Conservation (phyloP, 352 stramenopile genomes). For the Plasmopara viticola region DNA sequence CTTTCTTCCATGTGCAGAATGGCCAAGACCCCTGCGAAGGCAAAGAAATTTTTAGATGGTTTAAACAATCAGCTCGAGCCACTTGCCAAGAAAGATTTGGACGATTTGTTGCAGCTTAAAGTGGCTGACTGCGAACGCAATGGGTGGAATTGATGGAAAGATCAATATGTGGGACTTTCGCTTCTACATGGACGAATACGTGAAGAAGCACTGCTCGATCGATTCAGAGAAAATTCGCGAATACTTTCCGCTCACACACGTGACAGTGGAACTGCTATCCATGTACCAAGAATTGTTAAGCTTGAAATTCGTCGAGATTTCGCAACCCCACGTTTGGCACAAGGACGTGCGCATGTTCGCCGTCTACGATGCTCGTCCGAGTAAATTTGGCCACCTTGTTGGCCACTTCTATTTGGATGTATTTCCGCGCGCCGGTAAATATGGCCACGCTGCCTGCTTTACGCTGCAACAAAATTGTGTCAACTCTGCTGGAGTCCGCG, state of each 20-base stretch:
- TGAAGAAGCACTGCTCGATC: conserved; percentile 85
- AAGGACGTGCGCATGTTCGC: conserved; percentile 84
- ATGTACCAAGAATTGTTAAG: conserved; percentile 89
- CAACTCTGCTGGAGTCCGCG: conserved; percentile 49
- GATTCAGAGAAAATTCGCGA: conserved; percentile 82
- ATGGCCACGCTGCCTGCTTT: conserved; percentile 86
- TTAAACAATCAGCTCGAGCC: conserved; percentile 70
- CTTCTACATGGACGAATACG: conserved; percentile 86
- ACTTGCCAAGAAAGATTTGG: conserved; percentile 70
- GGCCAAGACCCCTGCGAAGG: conserved; percentile 49
- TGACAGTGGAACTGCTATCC: conserved; percentile 72
- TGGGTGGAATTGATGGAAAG: conserved; percentile 65
- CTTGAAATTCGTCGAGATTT: conserved; percentile 80
- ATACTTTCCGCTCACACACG: conserved; percentile 85
- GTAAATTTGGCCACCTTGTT: conserved; percentile 50
- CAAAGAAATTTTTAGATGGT: conserved; percentile 68
- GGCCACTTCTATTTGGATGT: conserved; percentile 88
- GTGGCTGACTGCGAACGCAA: conserved; percentile 49
- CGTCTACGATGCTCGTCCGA: conserved; percentile 63
- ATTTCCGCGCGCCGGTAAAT: conserved; percentile 82
- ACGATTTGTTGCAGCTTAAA: conserved; percentile 69
- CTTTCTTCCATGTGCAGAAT: conserved; percentile 37
- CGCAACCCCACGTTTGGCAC: conserved; percentile 79
- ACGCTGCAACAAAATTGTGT: conserved; percentile 77
- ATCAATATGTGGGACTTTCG: conserved; percentile 89